Conservation (phyloP, 805 yeast genomes). For the Sugiyamaella americana region DNA sequence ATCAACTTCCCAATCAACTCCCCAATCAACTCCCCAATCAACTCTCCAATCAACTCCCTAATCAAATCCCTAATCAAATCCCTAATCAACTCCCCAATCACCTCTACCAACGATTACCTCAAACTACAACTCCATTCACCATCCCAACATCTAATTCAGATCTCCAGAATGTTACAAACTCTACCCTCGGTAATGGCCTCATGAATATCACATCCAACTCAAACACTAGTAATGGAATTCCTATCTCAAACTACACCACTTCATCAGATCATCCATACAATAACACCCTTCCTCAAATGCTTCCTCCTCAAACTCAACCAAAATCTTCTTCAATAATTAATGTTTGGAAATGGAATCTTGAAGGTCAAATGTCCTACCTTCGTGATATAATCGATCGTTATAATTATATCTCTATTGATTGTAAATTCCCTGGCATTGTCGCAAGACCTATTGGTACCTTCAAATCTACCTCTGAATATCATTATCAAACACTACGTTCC, state of each 20-base stretch:
- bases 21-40: no score
- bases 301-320: no score
- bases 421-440: slow-evolving; percentile 93
- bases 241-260: no score
- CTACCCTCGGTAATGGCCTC: background rate
- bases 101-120: background rate
- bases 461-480: slow-evolving; percentile 83
- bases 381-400: slow-evolving; percentile 34
- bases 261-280: no score
- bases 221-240: no score
- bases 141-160: background rate
- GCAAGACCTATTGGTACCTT: slow-evolving; percentile 95
- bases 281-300: no score
- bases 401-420: slow-evolving; percentile 51
- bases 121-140: background rate
- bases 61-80: no score
- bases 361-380: slow-evolving; percentile 35
- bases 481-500: slow-evolving; percentile 88
- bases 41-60: no score
- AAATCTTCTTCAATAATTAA: slow-evolving; percentile 17
- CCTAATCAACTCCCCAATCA: no score
- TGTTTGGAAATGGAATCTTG: slow-evolving; percentile 40
- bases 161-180: no score
- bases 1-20: no score
- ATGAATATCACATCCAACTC: background rate